Percentiles rank a stretch among this genome's conserved stretches.
phyloP scores from a whole-genome alignment of 2,329 filamentous ascomycete species.

The Beauveria rudraprayagi region DNA sequence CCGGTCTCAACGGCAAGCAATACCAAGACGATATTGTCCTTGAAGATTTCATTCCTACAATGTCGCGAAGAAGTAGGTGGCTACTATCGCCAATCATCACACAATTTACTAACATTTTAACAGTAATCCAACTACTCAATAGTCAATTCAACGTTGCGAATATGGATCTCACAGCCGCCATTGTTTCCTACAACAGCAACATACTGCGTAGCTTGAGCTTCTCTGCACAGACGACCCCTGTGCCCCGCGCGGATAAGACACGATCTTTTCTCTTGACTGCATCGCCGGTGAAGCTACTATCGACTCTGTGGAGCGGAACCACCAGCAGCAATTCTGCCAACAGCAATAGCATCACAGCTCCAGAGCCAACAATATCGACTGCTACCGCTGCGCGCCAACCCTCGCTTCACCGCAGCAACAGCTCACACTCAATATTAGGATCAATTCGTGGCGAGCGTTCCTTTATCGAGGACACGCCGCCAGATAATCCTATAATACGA shows the following conservation, averaged over 20 bases:
- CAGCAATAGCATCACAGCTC: conserved; percentile 34
- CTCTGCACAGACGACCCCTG: conserved; percentile 27
- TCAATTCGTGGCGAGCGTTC: conserved; percentile 38
- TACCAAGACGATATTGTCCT: conserved; percentile 65
- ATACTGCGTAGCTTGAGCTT: conserved; percentile 63
- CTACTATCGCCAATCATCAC: background rate
- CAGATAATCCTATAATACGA: conserved; percentile 59
- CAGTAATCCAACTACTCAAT: conserved; percentile 66
- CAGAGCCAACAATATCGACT: conserved; percentile 11
- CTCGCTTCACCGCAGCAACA: conserved; percentile 36
- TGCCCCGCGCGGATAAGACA: conserved; percentile 53
- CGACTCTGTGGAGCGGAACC: conserved; percentile 65
- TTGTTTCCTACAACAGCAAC: conserved; percentile 72
- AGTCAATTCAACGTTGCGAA: conserved; percentile 63
- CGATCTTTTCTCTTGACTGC: conserved; percentile 60
- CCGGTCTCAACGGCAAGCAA: conserved; percentile 61
- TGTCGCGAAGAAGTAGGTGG: conserved; percentile 62
- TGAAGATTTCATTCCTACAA: conserved; percentile 65
- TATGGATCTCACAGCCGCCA: conserved; percentile 51
- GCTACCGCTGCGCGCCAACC: conserved; percentile 34
- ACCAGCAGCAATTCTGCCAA: conserved; percentile 47
- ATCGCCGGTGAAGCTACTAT: conserved; percentile 88
- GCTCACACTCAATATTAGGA: conserved; percentile 46
- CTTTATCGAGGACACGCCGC: conserved; percentile 38
- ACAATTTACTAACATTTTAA: conserved; percentile 24